phyloP scores from a whole-genome alignment of 2,329 filamentous ascomycete species.

The Alternaria gansuensis region DNA sequence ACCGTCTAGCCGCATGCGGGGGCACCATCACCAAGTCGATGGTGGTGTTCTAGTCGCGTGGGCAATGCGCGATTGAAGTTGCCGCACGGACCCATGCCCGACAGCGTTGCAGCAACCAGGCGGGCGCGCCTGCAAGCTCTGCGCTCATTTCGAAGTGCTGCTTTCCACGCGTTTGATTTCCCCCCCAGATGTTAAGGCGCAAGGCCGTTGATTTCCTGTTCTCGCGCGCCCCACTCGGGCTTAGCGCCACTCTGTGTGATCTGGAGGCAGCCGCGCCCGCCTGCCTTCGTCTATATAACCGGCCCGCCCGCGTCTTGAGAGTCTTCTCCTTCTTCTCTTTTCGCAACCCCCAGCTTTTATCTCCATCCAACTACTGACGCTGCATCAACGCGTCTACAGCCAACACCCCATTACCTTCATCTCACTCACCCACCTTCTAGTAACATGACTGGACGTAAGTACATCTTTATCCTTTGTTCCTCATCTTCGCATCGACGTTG shows the following conservation, averaged over 20 bases:
- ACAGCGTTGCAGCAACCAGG: constrained; percentile 6
- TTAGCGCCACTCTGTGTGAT: constrained; percentile 41
- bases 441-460: constrained; percentile 59
- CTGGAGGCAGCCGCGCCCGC: constrained; percentile 36
- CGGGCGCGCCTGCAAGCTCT: constrained; percentile 16
- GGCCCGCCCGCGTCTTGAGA: constrained; percentile 22
- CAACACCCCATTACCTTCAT: constrained; percentile 33
- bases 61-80: constrained; percentile 13
- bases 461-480: constrained; percentile 20
- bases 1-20: background rate
- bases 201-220: constrained; percentile 30
- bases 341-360: constrained; percentile 27
- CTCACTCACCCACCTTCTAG: constrained; percentile 33
- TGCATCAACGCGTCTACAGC: constrained; percentile 13
- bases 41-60: constrained; percentile 21
- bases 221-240: constrained; percentile 30
- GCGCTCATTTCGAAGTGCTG: constrained; percentile 25
- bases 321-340: constrained; percentile 27
- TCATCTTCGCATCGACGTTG: constrained; percentile 29
- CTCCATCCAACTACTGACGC: constrained; percentile 17
- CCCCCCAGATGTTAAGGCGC: constrained; percentile 25
- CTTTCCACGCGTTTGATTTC: constrained; percentile 35
- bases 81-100: constrained; percentile 18
- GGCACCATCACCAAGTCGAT: background rate
- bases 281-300: constrained; percentile 35